phyloP scores from a whole-genome alignment of 2,329 filamentous ascomycete species.

The Ceratocystiopsis sp. region DNA sequence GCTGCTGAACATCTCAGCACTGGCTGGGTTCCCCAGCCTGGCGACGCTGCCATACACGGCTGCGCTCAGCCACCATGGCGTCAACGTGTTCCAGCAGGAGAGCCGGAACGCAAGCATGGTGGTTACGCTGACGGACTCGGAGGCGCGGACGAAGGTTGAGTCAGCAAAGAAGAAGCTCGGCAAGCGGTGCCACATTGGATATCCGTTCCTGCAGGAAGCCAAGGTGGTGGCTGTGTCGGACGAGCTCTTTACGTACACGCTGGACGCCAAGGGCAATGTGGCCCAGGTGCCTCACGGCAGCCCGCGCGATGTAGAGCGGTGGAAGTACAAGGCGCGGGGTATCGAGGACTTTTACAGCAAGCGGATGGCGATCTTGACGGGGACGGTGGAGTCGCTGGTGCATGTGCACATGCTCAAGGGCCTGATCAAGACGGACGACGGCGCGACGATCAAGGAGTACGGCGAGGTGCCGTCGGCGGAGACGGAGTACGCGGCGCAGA shows the following conservation, averaged over 20 bases:
- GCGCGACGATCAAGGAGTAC: slow-evolving; percentile 85
- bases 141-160: slow-evolving; percentile 51
- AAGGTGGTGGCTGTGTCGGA: slow-evolving; percentile 81
- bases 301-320: slow-evolving; percentile 57
- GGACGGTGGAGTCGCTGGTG: slow-evolving; percentile 72
- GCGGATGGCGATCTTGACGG: slow-evolving; percentile 73
- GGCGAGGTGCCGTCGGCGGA: slow-evolving; percentile 71
- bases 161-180: slow-evolving; percentile 66
- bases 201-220: slow-evolving; percentile 88
- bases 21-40: slow-evolving; percentile 86
- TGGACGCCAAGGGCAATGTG: slow-evolving; percentile 50
- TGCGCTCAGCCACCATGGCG: slow-evolving; percentile 67
- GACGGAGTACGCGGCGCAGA: slow-evolving; percentile 78
- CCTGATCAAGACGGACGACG: slow-evolving; percentile 75
- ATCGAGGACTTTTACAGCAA: slow-evolving; percentile 85
- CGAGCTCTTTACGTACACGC: slow-evolving; percentile 76
- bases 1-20: slow-evolving; percentile 62
- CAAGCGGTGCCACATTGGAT: slow-evolving; percentile 76
- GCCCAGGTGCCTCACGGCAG: slow-evolving; percentile 54
- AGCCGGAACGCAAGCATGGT: slow-evolving; percentile 95
- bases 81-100: slow-evolving; percentile 90
- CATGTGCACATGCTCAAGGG: slow-evolving; percentile 92
- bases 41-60: slow-evolving; percentile 74
- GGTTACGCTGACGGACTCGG: slow-evolving; percentile 63
- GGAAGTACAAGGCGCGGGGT: slow-evolving; percentile 64